Percentiles rank a stretch among this genome's conserved stretches.
Conservation (phyloP, 148 eudicot genomes). For the Persicaria maculosa region DNA sequence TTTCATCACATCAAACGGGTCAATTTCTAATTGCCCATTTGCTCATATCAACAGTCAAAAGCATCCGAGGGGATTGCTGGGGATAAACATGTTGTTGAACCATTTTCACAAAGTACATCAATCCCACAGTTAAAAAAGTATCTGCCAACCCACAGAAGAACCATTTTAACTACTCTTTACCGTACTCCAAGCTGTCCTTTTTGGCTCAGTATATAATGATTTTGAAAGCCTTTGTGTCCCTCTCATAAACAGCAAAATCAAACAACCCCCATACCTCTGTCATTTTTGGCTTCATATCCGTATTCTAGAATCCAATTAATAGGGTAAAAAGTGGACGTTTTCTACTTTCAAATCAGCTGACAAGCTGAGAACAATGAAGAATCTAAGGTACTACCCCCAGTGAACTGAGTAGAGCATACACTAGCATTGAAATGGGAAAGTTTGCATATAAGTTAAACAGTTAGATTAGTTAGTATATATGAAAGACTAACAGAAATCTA, state of each 20-base stretch:
- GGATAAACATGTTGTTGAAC: not conserved
- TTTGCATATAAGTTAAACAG: not conserved
- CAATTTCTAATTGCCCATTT: conserved; percentile 12
- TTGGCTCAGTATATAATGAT: not conserved
- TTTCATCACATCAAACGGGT: conserved; percentile 13
- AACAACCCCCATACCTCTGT: conserved; percentile 10
- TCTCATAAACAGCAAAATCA: not conserved
- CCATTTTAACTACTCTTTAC: conserved; percentile 11
- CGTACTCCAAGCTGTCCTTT: conserved; percentile 11
- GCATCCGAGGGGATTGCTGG: not conserved
- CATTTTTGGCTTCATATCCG: not conserved
- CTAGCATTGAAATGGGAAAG: not conserved
- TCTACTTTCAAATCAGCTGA: not conserved
- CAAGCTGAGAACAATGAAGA: not conserved
- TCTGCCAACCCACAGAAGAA: not conserved
- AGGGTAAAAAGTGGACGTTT: not conserved
- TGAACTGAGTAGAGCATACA: not conserved
- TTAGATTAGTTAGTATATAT: no score
- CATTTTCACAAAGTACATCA: not conserved
- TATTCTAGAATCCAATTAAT: not conserved
- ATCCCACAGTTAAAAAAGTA: conserved; percentile 8
- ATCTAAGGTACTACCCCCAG: not conserved
- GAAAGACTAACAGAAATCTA: no score
- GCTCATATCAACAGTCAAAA: conserved; percentile 6
- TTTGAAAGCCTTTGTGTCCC: conserved; percentile 3